Base-by-base conservation (phyloP, 129 eudicot genomes). In the Mikania micrantha region DNA sequence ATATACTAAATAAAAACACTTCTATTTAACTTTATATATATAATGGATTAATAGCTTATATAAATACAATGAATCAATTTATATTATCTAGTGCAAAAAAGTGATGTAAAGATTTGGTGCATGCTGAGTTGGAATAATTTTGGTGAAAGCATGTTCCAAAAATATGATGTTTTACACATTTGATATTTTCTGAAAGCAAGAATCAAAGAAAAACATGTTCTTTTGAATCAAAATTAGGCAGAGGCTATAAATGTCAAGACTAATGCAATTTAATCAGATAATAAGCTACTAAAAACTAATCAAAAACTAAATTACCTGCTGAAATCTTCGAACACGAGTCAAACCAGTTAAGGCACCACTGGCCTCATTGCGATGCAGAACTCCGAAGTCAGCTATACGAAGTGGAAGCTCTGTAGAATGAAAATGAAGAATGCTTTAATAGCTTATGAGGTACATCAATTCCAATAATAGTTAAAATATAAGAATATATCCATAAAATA, bases 311-410 rank as follows among this genome's bases (percentile, higher is more conserved):
- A 42, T 27, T 84, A 88, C 99, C 96, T 93, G 99, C 79, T 93
- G 96, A 69, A 94, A 94, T 76, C 96, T 79, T 80, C 99, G 79
- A 40, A 85, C 97, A 77, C 97, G 99, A 21, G 99, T 89, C 70
- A 94, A 70, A 32, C 97, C 99, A 9, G 95, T 87, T 59, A 94
- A 88, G 52, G 97, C 95, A 58, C 97, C 99, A 83, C 97, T 94
- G 70, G 95, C 97, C 76, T 94, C 99, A 85, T 94, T 94, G 52
- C 99, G 88, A 67, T 94, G 99, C 75, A 94, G 56, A 58, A 89
- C 97, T 21, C 99, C 99, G 78, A 94, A 94, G 78, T 94, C 99
- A 35, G 99, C 99, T 40, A 94, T 53, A 65, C 95, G 99, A 44
- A 94, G 90, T 7, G 99, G 97, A 77, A 94, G 90, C 73, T 94